Base-by-base conservation (phyloP, 805 yeast species). In the Metschnikowia reukaufii region DNA sequence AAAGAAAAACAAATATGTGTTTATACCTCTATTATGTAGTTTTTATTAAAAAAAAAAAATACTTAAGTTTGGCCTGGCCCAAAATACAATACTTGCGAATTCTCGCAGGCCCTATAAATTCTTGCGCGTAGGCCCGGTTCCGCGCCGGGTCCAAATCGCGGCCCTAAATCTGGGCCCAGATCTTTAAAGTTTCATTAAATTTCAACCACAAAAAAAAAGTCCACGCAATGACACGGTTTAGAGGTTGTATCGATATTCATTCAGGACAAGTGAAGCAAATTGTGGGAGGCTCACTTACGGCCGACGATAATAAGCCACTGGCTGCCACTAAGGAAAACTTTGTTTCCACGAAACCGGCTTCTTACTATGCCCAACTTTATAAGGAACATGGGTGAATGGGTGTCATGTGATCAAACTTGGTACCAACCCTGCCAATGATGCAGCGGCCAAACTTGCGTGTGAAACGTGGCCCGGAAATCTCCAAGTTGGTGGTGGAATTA, bases 361-460 rank as follows among this genome's bases (percentile, higher is more conserved):
- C 83, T 2, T 83, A 79, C 66, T 94, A 84, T 62, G 90, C 96
- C 2, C 50, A 74, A 10, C 68, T 94, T 33, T 94, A 94, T 68
- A 72, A 69, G 43, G 65, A 72, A 1, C 69, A 83, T 61, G 46
- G 3, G 80, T 94, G 1, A 44, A 50, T 0, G 96, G 97, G 1
- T 86, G 96, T 32, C 99, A 94, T 70, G 96, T 94, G 20, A 94
- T 94, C 59, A 92, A 94, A 64, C 73, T 94, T 6, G 99, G 99
- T 0, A 72, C 85, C 1, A 74, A 79, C 46, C 79, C 81, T 1
- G 81, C 78, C 31, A 92, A 95, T 61, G 96, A 91, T 54, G 73
- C 62, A 4, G 96, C 96, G 1, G 99, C 99, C 0, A 60, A 68
- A 36, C 79, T 79, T 39, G 98, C 98, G 0, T 65, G 92, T 30